Evolutionary conservation across 805 yeast species (phyloP).

Genomic region (Saturnispora silvae): DNA sequence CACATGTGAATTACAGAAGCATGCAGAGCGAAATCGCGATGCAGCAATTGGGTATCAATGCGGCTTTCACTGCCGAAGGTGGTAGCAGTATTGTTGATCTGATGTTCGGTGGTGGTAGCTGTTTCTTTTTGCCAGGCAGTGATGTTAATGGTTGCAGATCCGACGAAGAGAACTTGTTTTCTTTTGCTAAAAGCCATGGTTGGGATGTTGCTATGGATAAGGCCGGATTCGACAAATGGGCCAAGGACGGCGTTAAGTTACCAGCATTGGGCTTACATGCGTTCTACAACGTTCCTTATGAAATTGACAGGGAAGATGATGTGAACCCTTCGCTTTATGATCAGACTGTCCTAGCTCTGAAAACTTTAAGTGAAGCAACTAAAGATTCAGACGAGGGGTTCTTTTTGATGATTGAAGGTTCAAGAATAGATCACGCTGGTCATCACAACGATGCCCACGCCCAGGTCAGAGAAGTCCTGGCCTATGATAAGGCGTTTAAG

Average conservation of each 20-base stretch:
- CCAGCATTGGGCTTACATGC: slow-evolving; percentile 76
- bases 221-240: slow-evolving; percentile 44
- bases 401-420: slow-evolving; percentile 80
- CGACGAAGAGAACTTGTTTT: slow-evolving; percentile 60
- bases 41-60: slow-evolving; percentile 72
- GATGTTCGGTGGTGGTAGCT: slow-evolving; percentile 86
- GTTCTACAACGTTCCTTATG: slow-evolving; percentile 72
- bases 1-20: slow-evolving; percentile 67
- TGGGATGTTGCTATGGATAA: slow-evolving; percentile 57
- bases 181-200: slow-evolving; percentile 49
- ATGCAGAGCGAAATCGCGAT: slow-evolving; percentile 81
- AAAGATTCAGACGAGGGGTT: slow-evolving; percentile 71
- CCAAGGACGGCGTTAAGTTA: slow-evolving; percentile 54
- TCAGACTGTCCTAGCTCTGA: slow-evolving; percentile 64
- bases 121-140: slow-evolving; percentile 56
- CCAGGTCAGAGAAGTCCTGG: slow-evolving; percentile 83
- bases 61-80: slow-evolving; percentile 64
- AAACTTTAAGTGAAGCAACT: slow-evolving; percentile 56
- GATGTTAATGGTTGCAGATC: slow-evolving; percentile 53
- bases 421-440: slow-evolving; percentile 92
- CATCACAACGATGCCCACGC: slow-evolving; percentile 92
- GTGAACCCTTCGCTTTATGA: slow-evolving; percentile 72
- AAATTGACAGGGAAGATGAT: slow-evolving; percentile 55
- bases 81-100: slow-evolving; percentile 76
- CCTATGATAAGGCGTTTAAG: slow-evolving; percentile 71